phyloP scores from a whole-genome alignment of 139 green algal genomes.

The Mychonastes homosphaera region DNA sequence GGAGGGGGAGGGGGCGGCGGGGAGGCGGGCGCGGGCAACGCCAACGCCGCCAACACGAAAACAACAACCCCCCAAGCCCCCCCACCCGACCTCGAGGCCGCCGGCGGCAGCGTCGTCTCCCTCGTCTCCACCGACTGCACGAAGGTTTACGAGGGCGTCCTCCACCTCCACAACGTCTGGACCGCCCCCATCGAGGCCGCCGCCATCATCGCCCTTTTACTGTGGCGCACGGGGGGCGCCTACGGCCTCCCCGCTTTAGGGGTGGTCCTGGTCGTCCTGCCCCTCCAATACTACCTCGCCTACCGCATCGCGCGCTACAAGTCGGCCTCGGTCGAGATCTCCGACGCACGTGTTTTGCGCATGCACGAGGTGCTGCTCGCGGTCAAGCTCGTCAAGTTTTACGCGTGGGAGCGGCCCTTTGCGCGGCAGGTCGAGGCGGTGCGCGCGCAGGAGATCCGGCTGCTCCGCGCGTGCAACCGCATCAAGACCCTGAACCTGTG shows the following conservation, averaged over 20 bases:
- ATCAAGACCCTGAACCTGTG: slow-evolving; percentile 57
- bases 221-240: slow-evolving; percentile 33
- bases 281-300: slow-evolving; percentile 41
- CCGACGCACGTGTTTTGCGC: slow-evolving; percentile 36
- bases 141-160: slow-evolving; percentile 53
- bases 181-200: slow-evolving; percentile 44
- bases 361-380: slow-evolving; percentile 46
- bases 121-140: slow-evolving; percentile 54
- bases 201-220: slow-evolving; percentile 49
- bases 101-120: slow-evolving; percentile 36
- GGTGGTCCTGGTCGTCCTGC: slow-evolving; percentile 35
- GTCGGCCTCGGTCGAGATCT: slow-evolving; percentile 38
- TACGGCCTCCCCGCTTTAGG: slow-evolving; percentile 44
- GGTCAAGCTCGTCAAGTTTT: slow-evolving; percentile 57
- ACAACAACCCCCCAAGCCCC: slow-evolving; percentile 14
- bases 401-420: slow-evolving; percentile 50
- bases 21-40: no score
- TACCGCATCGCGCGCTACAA: slow-evolving; percentile 48
- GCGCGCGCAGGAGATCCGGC: slow-evolving; percentile 29
- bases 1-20: no score
- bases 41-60: background rate
- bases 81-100: slow-evolving; percentile 3
- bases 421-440: slow-evolving; percentile 37
- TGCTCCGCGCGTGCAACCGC: slow-evolving; percentile 28
- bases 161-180: slow-evolving; percentile 57